Base-by-base conservation (phyloP, 208 protist genomes). In the Wallacemonas sp. region DNA sequence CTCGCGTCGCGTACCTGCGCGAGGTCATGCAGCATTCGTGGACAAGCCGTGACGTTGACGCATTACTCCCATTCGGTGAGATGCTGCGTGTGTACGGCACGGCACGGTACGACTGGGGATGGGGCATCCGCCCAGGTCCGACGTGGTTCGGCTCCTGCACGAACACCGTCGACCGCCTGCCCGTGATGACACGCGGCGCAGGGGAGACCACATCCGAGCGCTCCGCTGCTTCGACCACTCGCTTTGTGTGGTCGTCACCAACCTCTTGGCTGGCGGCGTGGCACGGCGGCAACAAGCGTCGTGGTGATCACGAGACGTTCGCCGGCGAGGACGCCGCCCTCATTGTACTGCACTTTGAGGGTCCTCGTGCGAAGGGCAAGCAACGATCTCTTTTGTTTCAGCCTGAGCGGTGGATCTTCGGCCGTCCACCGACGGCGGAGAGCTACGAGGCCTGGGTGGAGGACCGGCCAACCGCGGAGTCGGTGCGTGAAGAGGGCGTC, bases 281-380 rank as follows among this genome's bases (percentile, higher is more conserved):
- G 41, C 17, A 21, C 17, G 22, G 10, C 19, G n/a, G n/a, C n/a
- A n/a, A n/a, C n/a, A n/a, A n/a, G n/a, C n/a, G n/a, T 34, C 22
- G 12, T 0, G 37, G 13, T 42, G 13, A 21, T 19, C 17, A 46
- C 1, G 19, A 46, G 17, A 8, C 0, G 3, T 57, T 41, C 50
- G 32, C 22, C 22, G 55, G 27, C 34, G 38, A 46, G 19, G 34
- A 93, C 26, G 81, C 82, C 5, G 90, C 87, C 10, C 50, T 95
- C 4, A 65, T 95, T 0, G 85, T 92, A n/a, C 71, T 95, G 29
- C 90, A 95, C 63, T 95, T 85, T 72, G 90, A 93, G 57, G 90
- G 90, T 0, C 90, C 90, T 6, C 70, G 84, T 17, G 54, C 79
- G 13, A 60, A 65, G 22, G 71, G 76, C 1, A 89, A 90, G 73